These are phyloP conservation scores for Globisporangium spiculum DNA, from an alignment of 352 stramenopile species.

Conservation along the genomic window DNA sequence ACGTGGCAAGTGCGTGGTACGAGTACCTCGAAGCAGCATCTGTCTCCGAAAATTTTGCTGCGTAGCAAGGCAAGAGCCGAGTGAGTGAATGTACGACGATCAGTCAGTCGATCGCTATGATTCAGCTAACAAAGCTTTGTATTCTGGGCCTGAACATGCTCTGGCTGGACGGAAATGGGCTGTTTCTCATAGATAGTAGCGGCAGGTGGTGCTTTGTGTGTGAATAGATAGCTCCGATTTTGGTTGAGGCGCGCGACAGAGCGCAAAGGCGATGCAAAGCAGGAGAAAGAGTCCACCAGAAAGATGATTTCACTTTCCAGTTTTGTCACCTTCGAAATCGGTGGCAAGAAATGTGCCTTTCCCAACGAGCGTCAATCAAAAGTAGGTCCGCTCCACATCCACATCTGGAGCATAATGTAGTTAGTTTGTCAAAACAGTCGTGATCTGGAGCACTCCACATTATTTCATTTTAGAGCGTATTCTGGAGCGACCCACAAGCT, in stretches of 20 bases:
- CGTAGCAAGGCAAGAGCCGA: background rate
- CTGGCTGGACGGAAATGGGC: too few species aligned
- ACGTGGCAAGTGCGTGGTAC: too few species aligned
- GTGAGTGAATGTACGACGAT: too few species aligned
- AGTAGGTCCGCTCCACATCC: background rate
- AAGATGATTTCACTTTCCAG: background rate
- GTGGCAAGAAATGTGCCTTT: slow-evolving; percentile 2
- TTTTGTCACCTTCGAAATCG: background rate
- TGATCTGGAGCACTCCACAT: background rate
- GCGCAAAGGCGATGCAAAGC: too few species aligned
- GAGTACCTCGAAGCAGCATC: background rate
- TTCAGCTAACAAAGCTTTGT: background rate
- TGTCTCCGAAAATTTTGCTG: background rate
- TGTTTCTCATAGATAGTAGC: too few species aligned
- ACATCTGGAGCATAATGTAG: background rate
- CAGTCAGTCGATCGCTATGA: background rate
- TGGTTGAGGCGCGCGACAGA: too few species aligned
- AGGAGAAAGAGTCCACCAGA: background rate
- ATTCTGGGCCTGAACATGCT: too few species aligned
- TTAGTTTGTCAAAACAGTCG: background rate
- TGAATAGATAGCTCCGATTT: too few species aligned
- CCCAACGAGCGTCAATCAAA: background rate
- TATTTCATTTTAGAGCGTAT: background rate
- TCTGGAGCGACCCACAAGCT: background rate
- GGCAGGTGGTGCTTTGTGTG: too few species aligned